Conservation (phyloP, 202 grass and related monocot species). For the Panicum hallii region DNA sequence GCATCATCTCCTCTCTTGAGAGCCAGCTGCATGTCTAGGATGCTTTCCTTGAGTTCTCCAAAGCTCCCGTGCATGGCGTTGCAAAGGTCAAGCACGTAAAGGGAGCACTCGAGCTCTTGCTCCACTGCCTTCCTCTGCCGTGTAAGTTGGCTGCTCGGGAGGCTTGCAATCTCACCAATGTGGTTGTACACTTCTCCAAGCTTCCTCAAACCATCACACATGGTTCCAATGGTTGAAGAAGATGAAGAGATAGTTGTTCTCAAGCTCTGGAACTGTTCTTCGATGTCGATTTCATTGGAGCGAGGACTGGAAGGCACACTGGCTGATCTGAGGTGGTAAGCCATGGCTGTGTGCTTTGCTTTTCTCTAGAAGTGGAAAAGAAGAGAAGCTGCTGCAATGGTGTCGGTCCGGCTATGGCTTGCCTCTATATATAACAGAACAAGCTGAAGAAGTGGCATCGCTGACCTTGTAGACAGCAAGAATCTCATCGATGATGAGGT, state of each 20-base stretch:
- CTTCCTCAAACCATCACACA: constrained; percentile 39
- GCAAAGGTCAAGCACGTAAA: constrained; percentile 59
- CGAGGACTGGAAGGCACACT: constrained; percentile 57
- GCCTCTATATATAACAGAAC: constrained; percentile 38
- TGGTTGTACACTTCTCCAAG: constrained; percentile 47
- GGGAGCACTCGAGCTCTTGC: constrained; percentile 51
- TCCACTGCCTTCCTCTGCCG: constrained; percentile 51
- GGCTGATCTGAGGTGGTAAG: constrained; percentile 42
- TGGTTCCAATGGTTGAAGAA: constrained; percentile 42
- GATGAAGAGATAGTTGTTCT: constrained; percentile 34
- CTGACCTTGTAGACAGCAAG: constrained; percentile 13
- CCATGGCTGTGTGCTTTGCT: constrained; percentile 14
- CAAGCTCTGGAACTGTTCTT: constrained; percentile 50
- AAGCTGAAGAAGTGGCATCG: neutral
- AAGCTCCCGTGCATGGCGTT: constrained; percentile 45
- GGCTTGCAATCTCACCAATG: constrained; percentile 47
- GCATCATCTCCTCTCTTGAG: constrained; percentile 49
- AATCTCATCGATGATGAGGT: constrained; percentile 24
- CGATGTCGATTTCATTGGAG: constrained; percentile 18
- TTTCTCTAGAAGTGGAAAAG: neutral
- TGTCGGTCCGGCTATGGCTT: neutral
- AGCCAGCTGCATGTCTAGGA: constrained; percentile 51
- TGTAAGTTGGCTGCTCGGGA: constrained; percentile 46
- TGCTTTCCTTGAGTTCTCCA: constrained; percentile 34
- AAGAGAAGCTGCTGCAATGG: neutral